Conservation (phyloP, 208 protist genomes). For the Vickermania ingenoplastis region DNA sequence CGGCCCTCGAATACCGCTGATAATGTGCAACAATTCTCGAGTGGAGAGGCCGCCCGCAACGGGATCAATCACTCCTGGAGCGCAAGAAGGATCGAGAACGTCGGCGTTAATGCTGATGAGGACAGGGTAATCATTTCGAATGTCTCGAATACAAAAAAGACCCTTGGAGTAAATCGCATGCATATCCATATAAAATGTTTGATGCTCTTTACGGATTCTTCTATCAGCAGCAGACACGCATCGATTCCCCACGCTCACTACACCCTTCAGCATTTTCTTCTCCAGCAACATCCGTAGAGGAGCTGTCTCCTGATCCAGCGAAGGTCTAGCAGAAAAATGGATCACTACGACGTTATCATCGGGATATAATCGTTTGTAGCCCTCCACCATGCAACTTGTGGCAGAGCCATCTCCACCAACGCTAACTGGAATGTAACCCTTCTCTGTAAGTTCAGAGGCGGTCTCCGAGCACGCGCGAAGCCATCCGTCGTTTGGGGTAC, state of each 20-base stretch:
- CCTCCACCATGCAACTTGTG: constrained; percentile 65
- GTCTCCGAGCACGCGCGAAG: constrained; percentile 41
- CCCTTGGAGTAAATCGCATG: constrained; percentile 81
- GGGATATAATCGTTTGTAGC: constrained; percentile 69
- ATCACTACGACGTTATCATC: constrained; percentile 65
- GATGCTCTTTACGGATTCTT: constrained; percentile 63
- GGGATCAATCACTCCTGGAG: constrained; percentile 42
- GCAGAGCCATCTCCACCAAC: constrained; percentile 64
- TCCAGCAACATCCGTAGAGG: constrained; percentile 65
- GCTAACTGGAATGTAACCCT: constrained; percentile 68
- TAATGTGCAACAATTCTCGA: constrained; percentile 68
- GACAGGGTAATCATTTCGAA: constrained; percentile 78
- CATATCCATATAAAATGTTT: constrained; percentile 83
- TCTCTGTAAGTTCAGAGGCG: constrained; percentile 63
- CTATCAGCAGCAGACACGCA: constrained; percentile 50
- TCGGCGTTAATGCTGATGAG: constrained; percentile 74
- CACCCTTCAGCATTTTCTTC: constrained; percentile 57
- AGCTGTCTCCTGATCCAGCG: constrained; percentile 15
- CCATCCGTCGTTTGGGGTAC: constrained; percentile 45
- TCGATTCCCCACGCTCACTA: constrained; percentile 74
- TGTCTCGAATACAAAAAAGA: constrained; percentile 75
- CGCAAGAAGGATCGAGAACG: constrained; percentile 70
- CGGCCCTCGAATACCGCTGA: constrained; percentile 62
- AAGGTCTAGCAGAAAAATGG: constrained; percentile 57
- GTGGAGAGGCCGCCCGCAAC: constrained; percentile 62